Evolutionary conservation across 768 basidiomycete species (phyloP).

Genomic region (Rhodotorula toruloides): DNA sequence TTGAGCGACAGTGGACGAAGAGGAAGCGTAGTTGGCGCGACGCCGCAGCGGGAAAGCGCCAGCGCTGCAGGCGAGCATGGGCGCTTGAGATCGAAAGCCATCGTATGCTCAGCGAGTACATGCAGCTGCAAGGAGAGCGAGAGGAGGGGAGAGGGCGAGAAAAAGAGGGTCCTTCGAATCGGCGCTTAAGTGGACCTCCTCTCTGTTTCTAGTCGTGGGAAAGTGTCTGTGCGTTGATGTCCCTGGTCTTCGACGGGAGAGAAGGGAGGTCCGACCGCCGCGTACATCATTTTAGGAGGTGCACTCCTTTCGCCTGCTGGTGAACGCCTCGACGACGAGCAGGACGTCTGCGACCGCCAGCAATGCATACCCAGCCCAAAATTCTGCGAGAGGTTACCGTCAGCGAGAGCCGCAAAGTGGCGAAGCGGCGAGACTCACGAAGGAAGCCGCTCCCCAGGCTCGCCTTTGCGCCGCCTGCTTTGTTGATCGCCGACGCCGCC

Average conservation of each 20-base stretch:
- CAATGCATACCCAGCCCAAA: constrained; percentile 12
- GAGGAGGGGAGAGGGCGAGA: too few species aligned
- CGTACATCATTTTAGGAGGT: too few species aligned
- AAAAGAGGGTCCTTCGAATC: not conserved
- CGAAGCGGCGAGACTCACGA: constrained; percentile 12
- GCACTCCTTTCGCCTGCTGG: not conserved
- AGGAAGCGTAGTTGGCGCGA: not conserved
- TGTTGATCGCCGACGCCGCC: not conserved
- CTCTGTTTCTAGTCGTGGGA: too few species aligned
- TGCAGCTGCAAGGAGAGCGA: not conserved
- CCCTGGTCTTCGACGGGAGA: too few species aligned
- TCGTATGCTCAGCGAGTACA: not conserved
- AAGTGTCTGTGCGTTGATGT: constrained; percentile 14
- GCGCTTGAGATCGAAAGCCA: not conserved
- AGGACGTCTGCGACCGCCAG: constrained; percentile 7
- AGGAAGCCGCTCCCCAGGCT: constrained; percentile 6
- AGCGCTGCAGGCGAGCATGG: not conserved
- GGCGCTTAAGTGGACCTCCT: too few species aligned
- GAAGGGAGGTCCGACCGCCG: too few species aligned
- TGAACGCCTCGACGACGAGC: constrained; percentile 12
- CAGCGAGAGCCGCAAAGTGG: not conserved
- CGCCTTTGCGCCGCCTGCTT: not conserved
- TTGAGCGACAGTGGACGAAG: not conserved
- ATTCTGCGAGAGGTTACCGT: not conserved
- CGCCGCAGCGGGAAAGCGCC: not conserved